phyloP scores from a whole-genome alignment of 768 basidiomycete species.

The Amanita inopinata region DNA sequence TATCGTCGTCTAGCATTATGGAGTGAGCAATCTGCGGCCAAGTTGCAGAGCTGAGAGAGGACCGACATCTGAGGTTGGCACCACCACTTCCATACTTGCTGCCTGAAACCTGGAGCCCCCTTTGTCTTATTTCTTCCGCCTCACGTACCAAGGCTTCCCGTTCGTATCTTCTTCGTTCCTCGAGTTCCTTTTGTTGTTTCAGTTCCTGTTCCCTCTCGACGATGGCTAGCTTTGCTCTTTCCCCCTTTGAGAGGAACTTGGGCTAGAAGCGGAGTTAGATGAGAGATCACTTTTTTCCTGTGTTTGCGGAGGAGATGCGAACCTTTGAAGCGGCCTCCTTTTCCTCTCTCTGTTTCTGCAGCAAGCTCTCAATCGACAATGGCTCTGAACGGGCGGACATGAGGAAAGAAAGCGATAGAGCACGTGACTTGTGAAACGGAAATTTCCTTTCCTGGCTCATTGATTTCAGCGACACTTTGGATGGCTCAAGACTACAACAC shows the following conservation, averaged over 20 bases:
- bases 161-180: slow-evolving; percentile 49
- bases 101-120: slow-evolving; percentile 31
- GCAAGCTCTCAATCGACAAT: slow-evolving; percentile 78
- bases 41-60: slow-evolving; percentile 11
- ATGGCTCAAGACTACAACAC: slow-evolving; percentile 16
- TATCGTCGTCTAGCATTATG: slow-evolving; percentile 36
- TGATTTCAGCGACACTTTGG: background rate
- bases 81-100: slow-evolving; percentile 29
- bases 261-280: slow-evolving; percentile 42
- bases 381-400: slow-evolving; percentile 56
- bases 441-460: slow-evolving; percentile 3
- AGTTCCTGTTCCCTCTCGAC: slow-evolving; percentile 82
- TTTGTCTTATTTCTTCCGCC: slow-evolving; percentile 56
- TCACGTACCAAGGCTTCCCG: slow-evolving; percentile 67
- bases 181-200: slow-evolving; percentile 54
- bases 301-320: background rate
- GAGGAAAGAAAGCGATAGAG: slow-evolving; percentile 5
- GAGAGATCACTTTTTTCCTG: background rate
- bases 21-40: background rate
- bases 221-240: slow-evolving; percentile 83
- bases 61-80: slow-evolving; percentile 28
- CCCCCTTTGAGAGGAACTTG: slow-evolving; percentile 88
- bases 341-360: slow-evolving; percentile 81
- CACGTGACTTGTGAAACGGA: slow-evolving; percentile 9
- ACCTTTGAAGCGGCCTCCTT: slow-evolving; percentile 90